These are phyloP conservation scores for Erysimum pusillum DNA, from an alignment of 441 rosid genomes.

Conservation along the genomic window DNA sequence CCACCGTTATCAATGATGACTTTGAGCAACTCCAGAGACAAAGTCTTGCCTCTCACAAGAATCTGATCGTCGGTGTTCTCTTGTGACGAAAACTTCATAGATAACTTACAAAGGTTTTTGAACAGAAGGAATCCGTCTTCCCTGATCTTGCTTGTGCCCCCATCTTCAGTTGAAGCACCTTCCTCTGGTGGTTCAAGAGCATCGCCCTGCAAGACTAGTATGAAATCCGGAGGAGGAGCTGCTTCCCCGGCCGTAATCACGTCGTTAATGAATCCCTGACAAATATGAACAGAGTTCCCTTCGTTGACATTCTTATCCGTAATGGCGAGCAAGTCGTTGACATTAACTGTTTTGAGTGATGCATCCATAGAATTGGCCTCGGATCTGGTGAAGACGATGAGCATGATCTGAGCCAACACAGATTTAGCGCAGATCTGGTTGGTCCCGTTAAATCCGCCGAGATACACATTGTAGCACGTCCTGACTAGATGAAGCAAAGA, in stretches of 20 bases:
- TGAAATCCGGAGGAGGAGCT: conserved; percentile 56
- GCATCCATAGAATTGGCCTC: conserved; percentile 77
- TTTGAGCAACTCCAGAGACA: conserved; percentile 91
- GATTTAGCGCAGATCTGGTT: conserved; percentile 97
- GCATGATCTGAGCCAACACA: conserved; percentile 86
- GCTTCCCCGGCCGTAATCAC: conserved; percentile 74
- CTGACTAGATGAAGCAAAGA: conserved; percentile 74
- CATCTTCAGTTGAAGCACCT: conserved; percentile 38
- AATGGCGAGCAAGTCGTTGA: conserved; percentile 77
- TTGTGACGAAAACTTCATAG: conserved; percentile 93
- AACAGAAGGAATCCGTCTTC: conserved; percentile 88
- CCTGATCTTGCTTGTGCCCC: conserved; percentile 68
- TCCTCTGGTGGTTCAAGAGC: conserved; percentile 35
- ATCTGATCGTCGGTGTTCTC: conserved; percentile 93
- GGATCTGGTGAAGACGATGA: conserved; percentile 74
- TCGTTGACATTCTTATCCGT: conserved; percentile 88
- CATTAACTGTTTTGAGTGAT: conserved; percentile 62
- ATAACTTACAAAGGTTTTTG: conserved; percentile 86
- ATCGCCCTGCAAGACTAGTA: conserved; percentile 48
- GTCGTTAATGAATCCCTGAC: conserved; percentile 81
- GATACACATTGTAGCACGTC: conserved; percentile 92
- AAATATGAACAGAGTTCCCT: conserved; percentile 80
- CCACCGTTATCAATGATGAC: conserved; percentile 84
- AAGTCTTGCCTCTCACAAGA: conserved; percentile 86
- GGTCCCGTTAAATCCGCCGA: conserved; percentile 82